Conservation (phyloP, 192 early-diverging fungal genomes). For the Entrophospora sp. region DNA sequence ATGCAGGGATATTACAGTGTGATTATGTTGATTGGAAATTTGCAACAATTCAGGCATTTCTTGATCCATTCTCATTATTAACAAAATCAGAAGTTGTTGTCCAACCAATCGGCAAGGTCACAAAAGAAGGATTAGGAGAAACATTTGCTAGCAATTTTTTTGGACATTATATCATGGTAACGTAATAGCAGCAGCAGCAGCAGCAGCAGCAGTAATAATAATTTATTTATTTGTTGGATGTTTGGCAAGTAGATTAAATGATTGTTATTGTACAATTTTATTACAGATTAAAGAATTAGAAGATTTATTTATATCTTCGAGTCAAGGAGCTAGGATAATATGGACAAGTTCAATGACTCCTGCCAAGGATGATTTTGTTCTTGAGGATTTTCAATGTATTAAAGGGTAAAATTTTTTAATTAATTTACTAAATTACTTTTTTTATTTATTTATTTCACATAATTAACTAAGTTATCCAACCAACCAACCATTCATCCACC, state of each 20-base stretch:
- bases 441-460: neutral
- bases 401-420: slow-evolving; percentile 21
- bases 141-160: slow-evolving; percentile 49
- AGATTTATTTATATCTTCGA: slow-evolving; percentile 26
- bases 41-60: slow-evolving; percentile 23
- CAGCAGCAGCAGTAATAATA: too few relatives aligned
- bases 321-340: slow-evolving; percentile 38
- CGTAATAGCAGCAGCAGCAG: too few relatives aligned
- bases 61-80: slow-evolving; percentile 26
- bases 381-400: slow-evolving; percentile 44
- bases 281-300: slow-evolving; percentile 42
- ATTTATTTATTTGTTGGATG: too few relatives aligned
- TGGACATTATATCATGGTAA: slow-evolving; percentile 54
- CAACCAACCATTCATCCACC: neutral
- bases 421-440: neutral
- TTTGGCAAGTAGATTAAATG: too few relatives aligned
- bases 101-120: slow-evolving; percentile 38
- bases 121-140: slow-evolving; percentile 40
- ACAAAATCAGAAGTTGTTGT: slow-evolving; percentile 33
- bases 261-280: too few relatives aligned
- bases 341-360: slow-evolving; percentile 48
- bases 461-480: neutral
- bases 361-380: slow-evolving; percentile 23
- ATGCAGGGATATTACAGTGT: slow-evolving; percentile 41
- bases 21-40: slow-evolving; percentile 33